Conservation (phyloP, 2,329 filamentous ascomycete genomes). For the Atkinsonella texensis region DNA sequence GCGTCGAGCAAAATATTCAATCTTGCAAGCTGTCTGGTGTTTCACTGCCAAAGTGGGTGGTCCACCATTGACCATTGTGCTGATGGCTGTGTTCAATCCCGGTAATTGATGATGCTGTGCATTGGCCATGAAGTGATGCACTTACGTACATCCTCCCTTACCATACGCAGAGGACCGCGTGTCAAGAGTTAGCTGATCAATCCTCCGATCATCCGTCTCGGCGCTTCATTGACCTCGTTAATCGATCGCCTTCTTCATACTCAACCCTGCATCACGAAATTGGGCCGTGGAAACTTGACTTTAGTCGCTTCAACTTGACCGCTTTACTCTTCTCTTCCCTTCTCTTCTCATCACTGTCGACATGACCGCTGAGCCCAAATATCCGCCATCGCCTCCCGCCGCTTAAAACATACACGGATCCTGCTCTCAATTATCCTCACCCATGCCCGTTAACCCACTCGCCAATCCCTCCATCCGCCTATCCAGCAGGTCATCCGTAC, state of each 20-base stretch:
- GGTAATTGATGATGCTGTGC: background rate
- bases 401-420: background rate
- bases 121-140: background rate
- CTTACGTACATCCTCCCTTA: background rate
- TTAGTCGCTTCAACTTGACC: background rate
- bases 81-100: background rate
- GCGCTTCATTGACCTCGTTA: no score
- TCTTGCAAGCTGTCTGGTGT: no score
- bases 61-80: no score
- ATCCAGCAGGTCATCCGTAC: constrained; percentile 44
- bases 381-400: background rate
- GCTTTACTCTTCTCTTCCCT: no score
- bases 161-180: background rate
- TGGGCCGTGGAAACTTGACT: background rate
- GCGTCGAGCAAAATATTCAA: no score
- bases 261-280: no score
- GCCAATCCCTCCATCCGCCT: constrained; percentile 47
- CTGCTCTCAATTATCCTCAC: constrained; percentile 26
- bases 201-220: background rate
- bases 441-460: constrained; percentile 37
- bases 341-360: no score
- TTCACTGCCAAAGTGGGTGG: no score
- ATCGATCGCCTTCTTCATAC: no score
- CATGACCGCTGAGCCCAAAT: no score
- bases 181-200: background rate